phyloP scores from a whole-genome alignment of 768 basidiomycete genomes.

The Leccinum obscurum region DNA sequence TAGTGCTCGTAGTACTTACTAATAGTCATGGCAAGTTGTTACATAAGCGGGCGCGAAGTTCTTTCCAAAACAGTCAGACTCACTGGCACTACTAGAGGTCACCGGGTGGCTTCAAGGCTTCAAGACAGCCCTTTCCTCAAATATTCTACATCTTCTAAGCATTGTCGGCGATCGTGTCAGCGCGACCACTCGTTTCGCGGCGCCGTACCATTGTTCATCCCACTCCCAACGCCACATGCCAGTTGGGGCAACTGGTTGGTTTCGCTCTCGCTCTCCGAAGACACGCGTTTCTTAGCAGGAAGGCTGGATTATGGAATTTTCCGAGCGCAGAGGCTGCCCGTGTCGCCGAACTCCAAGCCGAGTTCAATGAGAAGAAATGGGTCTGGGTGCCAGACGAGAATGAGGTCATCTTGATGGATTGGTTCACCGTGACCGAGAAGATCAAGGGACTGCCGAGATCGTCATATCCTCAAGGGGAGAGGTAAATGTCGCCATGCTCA shows the following conservation, averaged over 20 bases:
- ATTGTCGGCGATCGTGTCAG: conserved; percentile 1
- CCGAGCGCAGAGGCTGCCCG: conserved; percentile 71
- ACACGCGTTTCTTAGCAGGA: not conserved
- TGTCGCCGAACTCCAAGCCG: conserved; percentile 83
- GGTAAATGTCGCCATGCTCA: conserved; percentile 39
- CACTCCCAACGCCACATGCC: too few species aligned
- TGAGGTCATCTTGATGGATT: conserved; percentile 95
- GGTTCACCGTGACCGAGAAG: conserved; percentile 71
- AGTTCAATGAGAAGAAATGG: conserved; percentile 98
- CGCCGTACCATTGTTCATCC: conserved; percentile 10
- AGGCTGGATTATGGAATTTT: conserved; percentile 48
- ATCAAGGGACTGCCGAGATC: conserved; percentile 80
- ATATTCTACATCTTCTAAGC: not conserved
- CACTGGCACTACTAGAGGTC: too few species aligned
- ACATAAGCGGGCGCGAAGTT: not conserved
- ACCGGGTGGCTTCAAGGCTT: too few species aligned
- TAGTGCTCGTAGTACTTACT: too few species aligned
- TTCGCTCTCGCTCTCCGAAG: not conserved
- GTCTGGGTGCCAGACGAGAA: conserved; percentile 95
- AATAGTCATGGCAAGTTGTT: too few species aligned
- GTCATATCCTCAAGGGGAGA: conserved; percentile 84
- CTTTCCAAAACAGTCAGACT: conserved; percentile 9
- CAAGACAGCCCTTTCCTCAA: not conserved
- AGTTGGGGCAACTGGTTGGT: too few species aligned
- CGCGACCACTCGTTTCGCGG: not conserved